Conservation (phyloP, 2,329 filamentous ascomycete species). For the Curvularia eragrostidis region DNA sequence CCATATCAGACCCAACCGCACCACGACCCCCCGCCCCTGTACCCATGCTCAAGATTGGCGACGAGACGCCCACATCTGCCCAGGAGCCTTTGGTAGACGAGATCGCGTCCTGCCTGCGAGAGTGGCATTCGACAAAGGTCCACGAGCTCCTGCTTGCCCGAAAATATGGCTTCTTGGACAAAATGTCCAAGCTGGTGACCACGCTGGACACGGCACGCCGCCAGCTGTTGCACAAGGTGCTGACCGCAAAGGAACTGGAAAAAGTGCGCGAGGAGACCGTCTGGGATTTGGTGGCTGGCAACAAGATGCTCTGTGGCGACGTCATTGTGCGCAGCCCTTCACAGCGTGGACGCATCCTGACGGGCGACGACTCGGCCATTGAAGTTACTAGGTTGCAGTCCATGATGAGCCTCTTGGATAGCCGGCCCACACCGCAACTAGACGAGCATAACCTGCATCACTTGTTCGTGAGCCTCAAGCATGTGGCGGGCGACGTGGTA, state of each 20-base stretch:
- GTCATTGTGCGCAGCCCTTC: conserved; percentile 92
- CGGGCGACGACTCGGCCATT: conserved; percentile 90
- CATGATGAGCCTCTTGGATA: conserved; percentile 91
- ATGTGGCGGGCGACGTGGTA: conserved; percentile 77
- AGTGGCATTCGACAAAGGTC: conserved; percentile 98
- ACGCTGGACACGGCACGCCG: conserved; percentile 85
- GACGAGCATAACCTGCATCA: conserved; percentile 81
- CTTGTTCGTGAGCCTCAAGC: conserved; percentile 81
- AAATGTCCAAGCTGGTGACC: conserved; percentile 79
- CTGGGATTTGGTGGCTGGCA: conserved; percentile 92
- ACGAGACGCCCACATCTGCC: conserved; percentile 89
- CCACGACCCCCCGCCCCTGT: conserved; percentile 89
- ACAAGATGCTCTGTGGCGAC: conserved; percentile 91
- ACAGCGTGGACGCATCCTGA: conserved; percentile 83
- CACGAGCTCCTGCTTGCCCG: conserved; percentile 87
- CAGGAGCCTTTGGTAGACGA: conserved; percentile 95
- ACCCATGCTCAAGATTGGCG: conserved; percentile 96
- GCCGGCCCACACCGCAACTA: conserved; percentile 71
- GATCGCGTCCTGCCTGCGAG: conserved; percentile 92
- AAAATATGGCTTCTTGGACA: conserved; percentile 81
- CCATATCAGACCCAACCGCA: conserved; percentile 64
- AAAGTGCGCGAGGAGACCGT: conserved; percentile 85
- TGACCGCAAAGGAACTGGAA: conserved; percentile 85
- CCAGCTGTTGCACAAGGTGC: conserved; percentile 91
- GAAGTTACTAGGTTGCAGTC: conserved; percentile 91